Evolutionary conservation across 2,329 filamentous ascomycete species (phyloP).

Genomic region (Verticillium dahliae): DNA sequence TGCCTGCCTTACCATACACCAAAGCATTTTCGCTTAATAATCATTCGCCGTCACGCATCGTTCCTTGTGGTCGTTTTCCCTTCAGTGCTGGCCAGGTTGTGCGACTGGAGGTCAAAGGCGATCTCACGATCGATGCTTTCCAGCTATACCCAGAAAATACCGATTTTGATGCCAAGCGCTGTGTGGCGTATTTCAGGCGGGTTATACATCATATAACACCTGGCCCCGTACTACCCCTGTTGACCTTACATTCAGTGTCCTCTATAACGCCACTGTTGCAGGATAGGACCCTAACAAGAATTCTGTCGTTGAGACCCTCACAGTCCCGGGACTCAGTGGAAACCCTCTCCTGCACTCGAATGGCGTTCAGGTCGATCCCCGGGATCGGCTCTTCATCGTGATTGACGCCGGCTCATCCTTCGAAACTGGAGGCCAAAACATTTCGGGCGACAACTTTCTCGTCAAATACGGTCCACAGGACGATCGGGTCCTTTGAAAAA

Average conservation of each 20-base stretch:
- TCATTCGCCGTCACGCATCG: neutral
- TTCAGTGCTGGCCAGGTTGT: neutral
- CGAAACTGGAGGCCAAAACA: conserved; percentile 8
- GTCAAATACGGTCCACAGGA: conserved; percentile 12
- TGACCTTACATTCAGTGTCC: conserved; percentile 9
- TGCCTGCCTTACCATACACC: too few species aligned
- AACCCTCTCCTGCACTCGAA: conserved; percentile 10
- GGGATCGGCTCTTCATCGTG: conserved; percentile 10
- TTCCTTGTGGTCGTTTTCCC: neutral
- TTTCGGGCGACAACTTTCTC: conserved; percentile 14
- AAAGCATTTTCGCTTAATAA: too few species aligned
- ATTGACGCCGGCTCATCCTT: conserved; percentile 12
- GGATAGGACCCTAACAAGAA: conserved; percentile 14
- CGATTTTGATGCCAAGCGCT: conserved; percentile 13
- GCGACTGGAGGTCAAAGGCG: neutral
- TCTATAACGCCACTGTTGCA: conserved; percentile 14
- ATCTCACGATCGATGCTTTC: conserved; percentile 5
- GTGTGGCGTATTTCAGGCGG: conserved; percentile 14
- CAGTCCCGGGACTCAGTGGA: conserved; percentile 10
- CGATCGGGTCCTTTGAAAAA: conserved; percentile 11
- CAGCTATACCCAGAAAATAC: conserved; percentile 16
- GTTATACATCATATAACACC: neutral
- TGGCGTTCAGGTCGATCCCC: conserved; percentile 10
- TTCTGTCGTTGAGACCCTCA: conserved; percentile 8
- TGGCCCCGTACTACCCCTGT: too few species aligned